Conservation (phyloP, 495 filamentous ascomycete genomes). For the Evansstolkia leycettana region DNA sequence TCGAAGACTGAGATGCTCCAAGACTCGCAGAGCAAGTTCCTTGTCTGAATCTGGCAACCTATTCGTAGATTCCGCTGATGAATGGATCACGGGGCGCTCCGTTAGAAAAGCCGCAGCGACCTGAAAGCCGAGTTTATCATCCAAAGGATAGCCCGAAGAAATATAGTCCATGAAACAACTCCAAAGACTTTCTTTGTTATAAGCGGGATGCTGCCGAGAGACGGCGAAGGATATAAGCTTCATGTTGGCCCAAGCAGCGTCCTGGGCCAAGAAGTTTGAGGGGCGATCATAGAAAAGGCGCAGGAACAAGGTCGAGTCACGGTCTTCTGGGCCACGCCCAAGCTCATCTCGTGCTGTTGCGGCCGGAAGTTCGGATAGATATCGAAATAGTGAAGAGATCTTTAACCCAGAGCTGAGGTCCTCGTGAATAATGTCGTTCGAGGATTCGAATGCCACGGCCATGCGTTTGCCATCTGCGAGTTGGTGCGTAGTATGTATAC, state of each 20-base stretch:
- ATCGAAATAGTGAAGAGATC: conserved; percentile 15
- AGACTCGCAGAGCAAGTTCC: conserved; percentile 29
- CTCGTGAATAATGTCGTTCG: too few relatives aligned
- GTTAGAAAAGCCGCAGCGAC: conserved; percentile 26
- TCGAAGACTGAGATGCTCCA: conserved; percentile 32
- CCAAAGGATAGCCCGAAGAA: conserved; percentile 20
- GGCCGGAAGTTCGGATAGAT: conserved; percentile 19
- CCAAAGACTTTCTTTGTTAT: conserved; percentile 21
- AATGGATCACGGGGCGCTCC: conserved; percentile 4
- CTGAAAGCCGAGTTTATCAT: conserved; percentile 21
- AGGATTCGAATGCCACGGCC: too few relatives aligned
- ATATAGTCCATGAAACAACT: conserved; percentile 18
- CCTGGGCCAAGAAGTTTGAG: conserved; percentile 14
- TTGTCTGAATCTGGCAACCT: conserved; percentile 15
- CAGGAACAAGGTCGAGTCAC: conserved; percentile 36
- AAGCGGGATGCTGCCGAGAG: conserved; percentile 23
- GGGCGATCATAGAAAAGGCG: conserved; percentile 28
- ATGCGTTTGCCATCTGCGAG: too few relatives aligned
- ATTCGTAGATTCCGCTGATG: conserved; percentile 1
- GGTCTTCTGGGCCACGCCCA: conserved; percentile 29
- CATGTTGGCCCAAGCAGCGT: conserved; percentile 17
- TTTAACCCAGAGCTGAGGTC: not conserved
- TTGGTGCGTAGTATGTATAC: conserved; percentile 4
- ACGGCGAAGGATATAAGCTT: conserved; percentile 27
- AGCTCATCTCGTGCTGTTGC: conserved; percentile 21